A percentile compares a stretch with the other conserved stretches of the same genome.
Conservation (phyloP, 495 filamentous ascomycete genomes). For the Evansstolkia leycettana region DNA sequence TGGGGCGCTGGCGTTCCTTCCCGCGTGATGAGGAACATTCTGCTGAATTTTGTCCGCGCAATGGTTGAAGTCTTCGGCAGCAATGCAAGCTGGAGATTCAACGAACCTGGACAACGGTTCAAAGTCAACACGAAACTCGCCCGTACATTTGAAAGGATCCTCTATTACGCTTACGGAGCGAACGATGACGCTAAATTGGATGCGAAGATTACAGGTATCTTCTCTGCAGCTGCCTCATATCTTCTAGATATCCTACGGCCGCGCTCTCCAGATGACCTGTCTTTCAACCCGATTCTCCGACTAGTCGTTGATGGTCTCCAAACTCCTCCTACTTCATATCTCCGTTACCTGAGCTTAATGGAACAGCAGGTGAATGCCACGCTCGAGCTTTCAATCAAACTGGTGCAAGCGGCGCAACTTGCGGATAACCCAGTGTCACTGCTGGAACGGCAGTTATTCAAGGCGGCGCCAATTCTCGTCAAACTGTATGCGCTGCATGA, state of each 20-base stretch:
- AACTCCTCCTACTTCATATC: slow-evolving; percentile 50
- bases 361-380: slow-evolving; percentile 50
- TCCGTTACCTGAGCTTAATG: slow-evolving; percentile 42
- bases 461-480: slow-evolving; percentile 59
- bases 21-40: slow-evolving; percentile 58
- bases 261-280: slow-evolving; percentile 50
- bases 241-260: slow-evolving; percentile 67
- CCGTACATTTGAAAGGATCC: slow-evolving; percentile 53
- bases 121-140: slow-evolving; percentile 48
- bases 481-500: slow-evolving; percentile 66
- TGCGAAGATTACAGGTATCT: slow-evolving; percentile 47
- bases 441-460: slow-evolving; percentile 70
- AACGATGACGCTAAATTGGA: slow-evolving; percentile 43
- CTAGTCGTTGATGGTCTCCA: slow-evolving; percentile 55
- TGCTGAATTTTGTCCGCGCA: slow-evolving; percentile 57
- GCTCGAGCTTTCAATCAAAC: slow-evolving; percentile 51
- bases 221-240: slow-evolving; percentile 59
- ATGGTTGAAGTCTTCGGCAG: slow-evolving; percentile 74
- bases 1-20: slow-evolving; percentile 63
- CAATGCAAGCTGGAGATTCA: slow-evolving; percentile 72
- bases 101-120: slow-evolving; percentile 49
- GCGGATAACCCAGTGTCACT: slow-evolving; percentile 45
- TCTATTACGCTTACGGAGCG: slow-evolving; percentile 60
- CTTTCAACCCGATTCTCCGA: slow-evolving; percentile 65
- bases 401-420: slow-evolving; percentile 57